Evolutionary conservation across 257 asterid genomes (phyloP).

Genomic region (Primulina eburnea): DNA sequence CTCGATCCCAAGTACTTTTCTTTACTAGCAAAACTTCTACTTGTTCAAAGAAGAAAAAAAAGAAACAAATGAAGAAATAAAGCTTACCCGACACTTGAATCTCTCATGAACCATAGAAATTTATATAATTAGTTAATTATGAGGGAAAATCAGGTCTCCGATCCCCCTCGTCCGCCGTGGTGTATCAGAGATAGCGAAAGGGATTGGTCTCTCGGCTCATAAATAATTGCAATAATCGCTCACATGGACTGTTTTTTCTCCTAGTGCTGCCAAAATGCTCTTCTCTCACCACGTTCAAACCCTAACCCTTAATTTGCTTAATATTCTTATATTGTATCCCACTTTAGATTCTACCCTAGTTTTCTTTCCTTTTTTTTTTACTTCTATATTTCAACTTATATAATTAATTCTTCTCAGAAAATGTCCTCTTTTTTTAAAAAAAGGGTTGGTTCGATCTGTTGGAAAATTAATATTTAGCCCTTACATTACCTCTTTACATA

Average conservation of each 20-base stretch:
- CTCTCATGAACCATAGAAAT: background rate
- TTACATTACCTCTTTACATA: constrained; percentile 34
- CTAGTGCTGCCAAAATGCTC: constrained; percentile 35
- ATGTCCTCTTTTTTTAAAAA: constrained; percentile 1
- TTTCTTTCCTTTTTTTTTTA: constrained; percentile 21
- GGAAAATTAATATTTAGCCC: constrained; percentile 18
- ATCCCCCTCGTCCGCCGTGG: constrained; percentile 54
- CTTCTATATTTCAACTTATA: too few relatives aligned
- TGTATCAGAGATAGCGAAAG: constrained; percentile 39
- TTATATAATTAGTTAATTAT: background rate
- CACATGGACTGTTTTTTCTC: constrained; percentile 27
- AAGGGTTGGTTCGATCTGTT: constrained; percentile 25
- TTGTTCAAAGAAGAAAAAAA: too few relatives aligned
- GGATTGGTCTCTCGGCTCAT: constrained; percentile 36
- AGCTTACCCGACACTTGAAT: too few relatives aligned
- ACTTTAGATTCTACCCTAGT: constrained; percentile 25
- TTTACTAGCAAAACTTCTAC: too few relatives aligned
- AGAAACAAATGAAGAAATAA: too few relatives aligned
- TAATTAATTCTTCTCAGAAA: too few relatives aligned
- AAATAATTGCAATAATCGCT: constrained; percentile 31
- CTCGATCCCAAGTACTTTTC: too few relatives aligned
- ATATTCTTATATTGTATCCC: constrained; percentile 15
- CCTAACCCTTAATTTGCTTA: constrained; percentile 28
- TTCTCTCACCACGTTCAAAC: constrained; percentile 24
- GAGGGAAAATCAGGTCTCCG: constrained; percentile 24